Percentiles rank a stretch among this genome's conserved stretches.
phyloP scores from a whole-genome alignment of 1,284 basidiomycete species.

The Peniophora sp. region DNA sequence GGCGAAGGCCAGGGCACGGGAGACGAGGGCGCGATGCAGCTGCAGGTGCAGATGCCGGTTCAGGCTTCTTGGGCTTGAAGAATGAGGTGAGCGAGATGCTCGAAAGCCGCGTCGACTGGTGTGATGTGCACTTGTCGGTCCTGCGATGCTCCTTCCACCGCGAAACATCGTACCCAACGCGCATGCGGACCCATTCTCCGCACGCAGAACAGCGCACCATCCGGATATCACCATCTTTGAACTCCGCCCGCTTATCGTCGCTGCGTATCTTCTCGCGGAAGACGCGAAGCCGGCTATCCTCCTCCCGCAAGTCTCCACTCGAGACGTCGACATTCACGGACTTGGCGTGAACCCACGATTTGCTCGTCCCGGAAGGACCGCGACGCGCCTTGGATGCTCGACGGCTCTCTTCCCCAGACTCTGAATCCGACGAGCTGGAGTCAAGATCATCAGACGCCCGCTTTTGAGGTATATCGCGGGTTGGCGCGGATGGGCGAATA shows the following conservation, averaged over 20 bases:
- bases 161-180: not conserved
- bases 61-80: not conserved
- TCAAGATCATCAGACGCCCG: no score
- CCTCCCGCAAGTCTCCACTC: no score
- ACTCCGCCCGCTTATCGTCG: not conserved
- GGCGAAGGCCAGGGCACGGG: not conserved
- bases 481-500: no score
- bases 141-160: constrained; percentile 6
- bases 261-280: not conserved
- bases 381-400: no score
- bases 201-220: not conserved
- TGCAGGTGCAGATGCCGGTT: not conserved
- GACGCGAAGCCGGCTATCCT: no score
- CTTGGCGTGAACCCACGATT: no score
- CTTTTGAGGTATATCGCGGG: no score
- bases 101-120: not conserved
- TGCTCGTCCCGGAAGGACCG: no score
- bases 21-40: not conserved
- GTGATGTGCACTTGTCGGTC: not conserved
- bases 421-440: no score
- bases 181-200: not conserved
- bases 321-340: no score
- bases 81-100: not conserved
- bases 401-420: no score
- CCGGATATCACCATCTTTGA: not conserved